These are phyloP conservation scores for Gynochthodes officinalis DNA, from an alignment of 257 asterid species.

Conservation along the genomic window DNA sequence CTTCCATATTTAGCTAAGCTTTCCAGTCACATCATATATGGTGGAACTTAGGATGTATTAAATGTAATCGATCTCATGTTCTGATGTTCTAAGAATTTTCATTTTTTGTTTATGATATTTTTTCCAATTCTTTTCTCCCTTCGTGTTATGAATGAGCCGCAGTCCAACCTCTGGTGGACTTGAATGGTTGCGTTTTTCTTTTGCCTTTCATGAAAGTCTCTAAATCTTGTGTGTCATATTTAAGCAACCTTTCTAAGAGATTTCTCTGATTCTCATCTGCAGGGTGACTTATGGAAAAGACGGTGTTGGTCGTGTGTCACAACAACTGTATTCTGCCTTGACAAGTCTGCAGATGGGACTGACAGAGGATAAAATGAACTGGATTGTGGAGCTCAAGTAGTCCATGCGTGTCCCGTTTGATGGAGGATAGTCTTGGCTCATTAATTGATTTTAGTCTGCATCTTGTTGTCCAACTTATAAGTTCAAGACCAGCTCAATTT, in stretches of 20 bases:
- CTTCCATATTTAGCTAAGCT: neutral
- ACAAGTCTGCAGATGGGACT: constrained; percentile 93
- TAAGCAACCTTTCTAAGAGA: neutral
- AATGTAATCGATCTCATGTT: no score
- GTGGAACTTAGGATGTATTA: no score
- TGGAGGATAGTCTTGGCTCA: neutral
- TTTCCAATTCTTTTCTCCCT: neutral
- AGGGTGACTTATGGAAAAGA: constrained; percentile 67
- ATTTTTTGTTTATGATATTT: no score
- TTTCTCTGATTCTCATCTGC: constrained; percentile 7
- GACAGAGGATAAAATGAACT: constrained; percentile 68
- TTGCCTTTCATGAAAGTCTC: neutral
- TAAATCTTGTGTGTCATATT: neutral
- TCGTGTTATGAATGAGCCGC: neutral
- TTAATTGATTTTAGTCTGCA: neutral
- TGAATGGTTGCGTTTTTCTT: neutral
- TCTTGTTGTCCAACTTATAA: neutral
- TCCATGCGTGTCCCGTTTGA: neutral
- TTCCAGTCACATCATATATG: neutral
- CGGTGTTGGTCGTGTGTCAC: constrained; percentile 79
- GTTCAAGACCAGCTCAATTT: neutral
- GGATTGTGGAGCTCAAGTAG: constrained; percentile 70
- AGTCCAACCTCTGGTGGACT: neutral
- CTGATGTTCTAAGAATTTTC: no score
- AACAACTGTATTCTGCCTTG: constrained; percentile 72